Conservation (phyloP, 2,329 filamentous ascomycete species). For the Colletotrichum endophyticum region DNA sequence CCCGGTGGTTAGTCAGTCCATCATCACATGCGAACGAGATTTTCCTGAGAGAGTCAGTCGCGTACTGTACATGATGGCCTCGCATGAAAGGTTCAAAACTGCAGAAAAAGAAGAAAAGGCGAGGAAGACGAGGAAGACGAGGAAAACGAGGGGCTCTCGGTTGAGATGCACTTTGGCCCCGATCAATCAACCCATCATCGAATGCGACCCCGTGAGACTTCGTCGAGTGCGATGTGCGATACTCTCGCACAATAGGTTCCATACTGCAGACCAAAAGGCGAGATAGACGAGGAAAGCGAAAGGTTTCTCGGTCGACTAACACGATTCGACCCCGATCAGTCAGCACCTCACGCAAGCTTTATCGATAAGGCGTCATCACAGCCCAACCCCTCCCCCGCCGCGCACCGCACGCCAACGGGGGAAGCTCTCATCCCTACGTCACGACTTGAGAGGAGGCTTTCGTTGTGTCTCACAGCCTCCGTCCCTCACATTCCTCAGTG, state of each 20-base stretch:
- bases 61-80: neutral
- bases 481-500: neutral
- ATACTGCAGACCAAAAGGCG: neutral
- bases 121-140: neutral
- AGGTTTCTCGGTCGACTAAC: neutral
- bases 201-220: neutral
- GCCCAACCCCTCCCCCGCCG: neutral
- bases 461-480: neutral
- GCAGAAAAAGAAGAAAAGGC: neutral
- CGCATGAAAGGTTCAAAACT: neutral
- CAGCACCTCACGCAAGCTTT: constrained; percentile 12
- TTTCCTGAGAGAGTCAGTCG: neutral
- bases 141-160: neutral
- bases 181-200: neutral
- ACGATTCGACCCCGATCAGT: neutral
- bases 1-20: neutral
- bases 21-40: neutral
- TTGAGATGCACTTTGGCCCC: neutral
- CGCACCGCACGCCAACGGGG: neutral
- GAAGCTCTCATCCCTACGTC: neutral
- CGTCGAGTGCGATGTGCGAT: neutral
- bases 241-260: neutral
- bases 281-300: neutral
- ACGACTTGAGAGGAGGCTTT: neutral
- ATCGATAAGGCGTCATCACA: constrained; percentile 16